These are phyloP conservation scores for Bodo saltans DNA, from an alignment of 78 protist species.

Conservation along the genomic window DNA sequence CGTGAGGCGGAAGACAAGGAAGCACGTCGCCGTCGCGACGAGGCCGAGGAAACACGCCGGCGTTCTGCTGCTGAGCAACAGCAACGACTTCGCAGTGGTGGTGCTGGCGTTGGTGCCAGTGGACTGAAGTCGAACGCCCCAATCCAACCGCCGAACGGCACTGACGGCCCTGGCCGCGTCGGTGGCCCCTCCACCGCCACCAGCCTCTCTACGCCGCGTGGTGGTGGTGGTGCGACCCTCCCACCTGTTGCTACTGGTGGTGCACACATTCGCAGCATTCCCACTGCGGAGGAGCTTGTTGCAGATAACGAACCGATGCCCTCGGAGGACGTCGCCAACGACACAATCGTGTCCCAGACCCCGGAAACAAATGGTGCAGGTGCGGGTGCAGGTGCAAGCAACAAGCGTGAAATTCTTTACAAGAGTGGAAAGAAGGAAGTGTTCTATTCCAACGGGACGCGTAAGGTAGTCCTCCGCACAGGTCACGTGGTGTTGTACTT, in stretches of 20 bases:
- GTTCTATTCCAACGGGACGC: conserved; percentile 18
- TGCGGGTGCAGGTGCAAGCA: not conserved
- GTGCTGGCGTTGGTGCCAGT: not conserved
- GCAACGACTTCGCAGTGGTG: not conserved
- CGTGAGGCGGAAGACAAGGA: too few species aligned
- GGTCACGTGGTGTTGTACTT: conserved; percentile 9
- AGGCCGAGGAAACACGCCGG: too few species aligned
- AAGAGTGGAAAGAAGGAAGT: conserved; percentile 12
- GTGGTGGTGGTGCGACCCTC: not conserved
- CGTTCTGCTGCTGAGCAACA: too few species aligned
- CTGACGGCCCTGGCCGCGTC: not conserved
- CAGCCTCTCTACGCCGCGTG: not conserved
- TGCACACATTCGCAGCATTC: not conserved
- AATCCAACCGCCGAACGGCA: not conserved
- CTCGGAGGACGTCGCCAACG: not conserved
- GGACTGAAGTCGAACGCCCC: not conserved
- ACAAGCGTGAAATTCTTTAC: not conserved
- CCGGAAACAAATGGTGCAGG: too few species aligned
- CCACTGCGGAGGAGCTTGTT: not conserved
- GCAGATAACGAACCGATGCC: not conserved
- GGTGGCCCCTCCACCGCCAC: not conserved
- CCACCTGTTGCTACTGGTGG: not conserved
- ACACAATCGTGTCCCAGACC: not conserved
- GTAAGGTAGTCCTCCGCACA: conserved; percentile 20
- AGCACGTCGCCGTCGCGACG: too few species aligned